These are phyloP conservation scores for Favolaschia claudopus DNA, from an alignment of 768 basidiomycete species.

Conservation along the genomic window DNA sequence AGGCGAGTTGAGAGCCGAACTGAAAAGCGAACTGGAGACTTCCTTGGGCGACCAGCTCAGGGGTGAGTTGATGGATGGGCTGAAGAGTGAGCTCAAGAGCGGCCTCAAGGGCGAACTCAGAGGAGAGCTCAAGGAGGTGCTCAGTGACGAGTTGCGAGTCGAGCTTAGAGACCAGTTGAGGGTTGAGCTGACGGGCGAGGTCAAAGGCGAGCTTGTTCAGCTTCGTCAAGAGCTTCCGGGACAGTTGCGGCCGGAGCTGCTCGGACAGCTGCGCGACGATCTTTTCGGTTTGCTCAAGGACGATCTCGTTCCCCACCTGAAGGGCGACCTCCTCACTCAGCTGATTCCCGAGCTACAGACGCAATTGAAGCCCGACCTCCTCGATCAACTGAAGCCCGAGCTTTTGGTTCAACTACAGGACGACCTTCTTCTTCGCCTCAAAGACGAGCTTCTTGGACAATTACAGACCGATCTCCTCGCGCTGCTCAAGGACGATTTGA, in stretches of 20 bases:
- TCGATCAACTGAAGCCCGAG: constrained; percentile 4
- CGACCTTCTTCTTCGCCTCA: constrained; percentile 17
- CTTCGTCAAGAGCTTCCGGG: constrained; percentile 3
- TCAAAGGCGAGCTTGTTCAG: neutral
- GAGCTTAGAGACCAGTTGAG: too few relatives aligned
- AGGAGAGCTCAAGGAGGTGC: too few relatives aligned
- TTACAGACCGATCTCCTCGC: constrained; percentile 10
- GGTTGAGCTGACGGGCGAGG: constrained; percentile 15
- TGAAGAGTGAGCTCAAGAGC: too few relatives aligned
- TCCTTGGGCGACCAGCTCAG: too few relatives aligned
- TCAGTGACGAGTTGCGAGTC: too few relatives aligned
- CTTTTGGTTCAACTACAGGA: neutral
- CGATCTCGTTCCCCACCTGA: constrained; percentile 16
- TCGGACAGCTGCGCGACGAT: neutral
- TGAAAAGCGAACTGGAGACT: too few relatives aligned
- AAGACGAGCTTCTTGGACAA: constrained; percentile 16
- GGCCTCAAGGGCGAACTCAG: too few relatives aligned
- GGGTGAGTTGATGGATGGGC: too few relatives aligned
- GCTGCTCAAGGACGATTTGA: constrained; percentile 19
- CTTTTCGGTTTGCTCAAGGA: constrained; percentile 18
- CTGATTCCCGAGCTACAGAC: constrained; percentile 10
- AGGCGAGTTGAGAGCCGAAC: too few relatives aligned
- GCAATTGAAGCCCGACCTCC: constrained; percentile 17
- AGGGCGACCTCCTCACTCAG: constrained; percentile 12
- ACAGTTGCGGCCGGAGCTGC: constrained; percentile 5